phyloP scores from a whole-genome alignment of 179 eudicot species.

The Beta lomatogona region DNA sequence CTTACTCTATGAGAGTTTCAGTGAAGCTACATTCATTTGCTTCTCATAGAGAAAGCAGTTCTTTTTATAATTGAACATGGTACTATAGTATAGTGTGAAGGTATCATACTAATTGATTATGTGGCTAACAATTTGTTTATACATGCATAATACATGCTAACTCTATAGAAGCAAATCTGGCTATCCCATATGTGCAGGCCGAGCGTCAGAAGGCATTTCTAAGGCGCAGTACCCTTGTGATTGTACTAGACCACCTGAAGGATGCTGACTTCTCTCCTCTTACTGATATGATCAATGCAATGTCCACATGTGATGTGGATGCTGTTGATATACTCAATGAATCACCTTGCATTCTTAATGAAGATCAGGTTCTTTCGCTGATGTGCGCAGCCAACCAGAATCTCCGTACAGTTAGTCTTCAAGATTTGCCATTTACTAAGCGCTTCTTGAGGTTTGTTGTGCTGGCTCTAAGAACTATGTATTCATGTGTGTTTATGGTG shows the following conservation, averaged over 20 bases:
- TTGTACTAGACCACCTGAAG: constrained; percentile 65
- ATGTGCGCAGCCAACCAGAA: constrained; percentile 57
- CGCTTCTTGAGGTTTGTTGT: constrained; percentile 67
- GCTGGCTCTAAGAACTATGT: constrained; percentile 9
- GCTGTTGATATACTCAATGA: constrained; percentile 62
- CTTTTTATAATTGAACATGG: not conserved
- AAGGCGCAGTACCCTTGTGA: constrained; percentile 45
- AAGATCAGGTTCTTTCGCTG: constrained; percentile 53
- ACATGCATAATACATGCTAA: not conserved
- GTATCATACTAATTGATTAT: not conserved
- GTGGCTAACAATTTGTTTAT: not conserved
- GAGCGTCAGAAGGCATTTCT: constrained; percentile 45
- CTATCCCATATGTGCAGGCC: constrained; percentile 46
- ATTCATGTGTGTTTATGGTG: not conserved
- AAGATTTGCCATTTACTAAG: constrained; percentile 65
- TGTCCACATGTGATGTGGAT: constrained; percentile 61
- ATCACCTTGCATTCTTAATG: constrained; percentile 56
- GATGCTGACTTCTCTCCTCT: constrained; percentile 67
- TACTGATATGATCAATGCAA: constrained; percentile 50
- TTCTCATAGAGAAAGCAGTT: not conserved
- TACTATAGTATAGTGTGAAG: not conserved
- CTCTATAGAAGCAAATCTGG: not conserved
- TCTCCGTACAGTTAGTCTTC: constrained; percentile 68
- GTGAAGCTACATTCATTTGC: not conserved
- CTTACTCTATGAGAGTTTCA: not conserved